phyloP scores from a whole-genome alignment of 768 basidiomycete genomes.

The Tricholoma sp. region DNA sequence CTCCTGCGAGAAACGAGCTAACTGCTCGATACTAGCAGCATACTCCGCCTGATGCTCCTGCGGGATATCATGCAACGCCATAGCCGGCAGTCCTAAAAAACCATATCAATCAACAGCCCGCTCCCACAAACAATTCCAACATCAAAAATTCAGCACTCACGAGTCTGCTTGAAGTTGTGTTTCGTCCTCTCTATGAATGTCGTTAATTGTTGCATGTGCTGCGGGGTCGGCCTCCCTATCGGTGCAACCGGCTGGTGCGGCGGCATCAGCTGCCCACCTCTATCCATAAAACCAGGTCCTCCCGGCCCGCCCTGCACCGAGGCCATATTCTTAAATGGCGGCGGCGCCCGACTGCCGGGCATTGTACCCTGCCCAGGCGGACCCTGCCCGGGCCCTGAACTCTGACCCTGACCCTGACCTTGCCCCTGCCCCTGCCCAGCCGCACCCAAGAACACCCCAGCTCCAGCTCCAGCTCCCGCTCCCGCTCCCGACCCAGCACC shows the following conservation, averaged over 20 bases:
- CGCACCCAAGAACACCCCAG: neutral
- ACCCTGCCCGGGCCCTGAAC: neutral
- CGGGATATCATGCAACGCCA: slow-evolving; percentile 36
- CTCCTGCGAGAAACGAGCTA: slow-evolving; percentile 39
- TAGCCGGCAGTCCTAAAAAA: slow-evolving; percentile 28
- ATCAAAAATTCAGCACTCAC: slow-evolving; percentile 4
- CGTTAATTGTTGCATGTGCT: slow-evolving; percentile 4
- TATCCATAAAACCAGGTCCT: neutral
- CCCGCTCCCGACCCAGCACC: neutral
- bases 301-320: slow-evolving; percentile 3
- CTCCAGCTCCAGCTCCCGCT: no score
- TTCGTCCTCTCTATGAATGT: slow-evolving; percentile 8
- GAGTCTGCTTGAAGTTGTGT: neutral
- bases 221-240: neutral
- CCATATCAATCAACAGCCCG: neutral
- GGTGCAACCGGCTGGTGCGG: neutral
- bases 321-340: slow-evolving; percentile 6
- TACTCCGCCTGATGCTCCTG: slow-evolving; percentile 53
- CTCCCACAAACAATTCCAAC: neutral
- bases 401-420: neutral
- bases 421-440: neutral
- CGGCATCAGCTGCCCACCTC: neutral
- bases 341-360: neutral
- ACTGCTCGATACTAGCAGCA: slow-evolving; percentile 42
- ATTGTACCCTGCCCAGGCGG: neutral